Base-by-base conservation (phyloP, 169 alveolate genomes). In the Plasmodium coatneyi region DNA sequence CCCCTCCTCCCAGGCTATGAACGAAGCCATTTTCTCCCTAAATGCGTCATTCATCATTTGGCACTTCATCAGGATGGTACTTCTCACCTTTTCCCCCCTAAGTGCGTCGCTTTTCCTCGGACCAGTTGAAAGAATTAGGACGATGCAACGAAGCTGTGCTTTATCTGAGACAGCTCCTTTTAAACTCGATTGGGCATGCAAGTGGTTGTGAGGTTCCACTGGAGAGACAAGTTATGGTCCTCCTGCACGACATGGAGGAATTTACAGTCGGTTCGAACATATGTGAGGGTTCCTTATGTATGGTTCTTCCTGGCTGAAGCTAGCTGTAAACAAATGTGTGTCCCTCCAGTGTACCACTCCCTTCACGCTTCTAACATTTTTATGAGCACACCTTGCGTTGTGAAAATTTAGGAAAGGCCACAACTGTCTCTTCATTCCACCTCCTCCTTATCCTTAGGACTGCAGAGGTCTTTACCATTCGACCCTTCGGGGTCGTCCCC, bases 391-490 rank as follows among this genome's bases (percentile, higher is more conserved):
- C 52, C 52, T 43, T 6, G 10, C 52, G 5, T 43, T 43, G 52
- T 43, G 12, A 43, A 43, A 10, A 43, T 10, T 43, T 89, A 79
- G 34, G 84, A 90, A 32, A 32, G 3, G 32, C 92, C 80, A 90
- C 91, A 90, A 46, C 16, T 9, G 12, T 79, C 36, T 49, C 94
- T 83, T 90, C 72, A 89, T 66, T 90, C 94, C 16, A 43, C 52
- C 49, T 90, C 83, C 22, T 54, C 91, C 52, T 90, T 91, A 7
- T 70, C 82, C 25, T 80, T 90, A 12, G 91, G 54, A 28, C 71
- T 5, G 52, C 94, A 90, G 5, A 76, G 36, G 19, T 54, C 71
- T 52, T 87, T 87, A 80, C 71, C 90, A 43, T 90, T 25, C 94
- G 92, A 46, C 71, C 82, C 34, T 41, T 66, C 80, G 36, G 71